Base-by-base conservation (phyloP, 768 basidiomycete genomes). In the Leccinum truebloodii region DNA sequence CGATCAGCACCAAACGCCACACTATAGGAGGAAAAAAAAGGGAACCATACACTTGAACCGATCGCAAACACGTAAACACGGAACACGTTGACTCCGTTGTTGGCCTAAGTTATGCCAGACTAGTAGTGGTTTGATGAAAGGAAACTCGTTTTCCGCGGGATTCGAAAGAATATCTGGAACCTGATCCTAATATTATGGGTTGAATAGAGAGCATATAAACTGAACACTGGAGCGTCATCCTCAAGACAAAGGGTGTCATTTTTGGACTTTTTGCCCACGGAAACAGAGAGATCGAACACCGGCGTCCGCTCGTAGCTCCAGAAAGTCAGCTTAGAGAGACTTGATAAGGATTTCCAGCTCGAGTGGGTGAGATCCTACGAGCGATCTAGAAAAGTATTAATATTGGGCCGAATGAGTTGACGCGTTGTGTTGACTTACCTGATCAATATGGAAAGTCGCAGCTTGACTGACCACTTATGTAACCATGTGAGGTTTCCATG, bases 1-100 rank as follows among this genome's bases (percentile, higher is more conserved):
- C 30, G 53, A 48, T 58, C 8, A 57, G 53, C 37, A 32, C 54
- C 48, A 60, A 16, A 22, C 24, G 37, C 57, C 57, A 53, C 55
- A 54, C 62, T 54, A 59, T 26, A 26, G 54, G 22, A 3, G 4
- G 18, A 24, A 26, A 46, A 44, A n/a, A 62, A 54, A 62, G 28
- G 8, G 32, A 13, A 20, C 35, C 20, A 18, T 32, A 16, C 35
- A 32, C 10, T 16, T 9, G 22, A 6, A 52, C n/a, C 24, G 41
- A 24, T 6, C 32, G 20, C 20, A 46, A 26, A 18, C 39, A 39
- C 32, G 20, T 14, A 46, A 26, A 18, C 39, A 39, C 39, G 41
- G n/a, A n/a, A 13, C 28, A 26, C 20, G 24, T 26, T n/a, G 39
- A 35, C 20, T 48, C 49, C 26, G 44, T 57, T 24, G 16, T 16